Base-by-base conservation (phyloP, 2,329 filamentous ascomycete species). In the Fusarium torreyae region DNA sequence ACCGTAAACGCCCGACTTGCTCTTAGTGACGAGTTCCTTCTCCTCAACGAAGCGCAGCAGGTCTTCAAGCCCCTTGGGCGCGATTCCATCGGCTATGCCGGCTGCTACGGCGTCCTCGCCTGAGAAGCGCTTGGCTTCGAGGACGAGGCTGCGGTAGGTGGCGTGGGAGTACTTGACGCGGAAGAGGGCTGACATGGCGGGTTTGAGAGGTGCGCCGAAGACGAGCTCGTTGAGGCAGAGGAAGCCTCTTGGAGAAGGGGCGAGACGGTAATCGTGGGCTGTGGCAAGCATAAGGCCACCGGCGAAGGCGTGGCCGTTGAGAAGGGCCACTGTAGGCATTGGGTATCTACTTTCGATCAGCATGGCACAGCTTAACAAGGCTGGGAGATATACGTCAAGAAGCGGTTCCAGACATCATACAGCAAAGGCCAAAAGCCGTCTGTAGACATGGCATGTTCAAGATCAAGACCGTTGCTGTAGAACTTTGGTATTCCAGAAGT, bases 281-380 rank as follows among this genome's bases (percentile, higher is more conserved):
- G 94, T 92, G 61, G 92, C 88, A 11, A 92, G 83, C 90, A 96
- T 94, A 64, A 94, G 83, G n/a, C 92, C 93, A 45, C 88, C 93
- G 7, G 93, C 93, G 77, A 94, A 96, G 56, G 90, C 89, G 78
- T 97, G 93, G 22, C 93, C 93, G 73, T 93, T 94, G 56, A 95
- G 76, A 10, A 94, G 83, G n/a, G 92, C 90, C 50, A 96, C 80
- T 5, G 92, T 96, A 24, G 93, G 93, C 92, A 94, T 94, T 15
- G 92, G 92, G 76, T 89, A 95, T 51, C 80, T 79, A 34, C 6
- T 2, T 4, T 11, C 2, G 9, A 13, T 61, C 17, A 62, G 46
- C 45, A 34, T 11, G 33, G 40, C 6, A 6, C 18, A 13, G 3
- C 3, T 11, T 11, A 24, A 10, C 10, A 8, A 6, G 11, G 4